phyloP scores from a whole-genome alignment of 306 rosid genomes.

The Quercus parvula region DNA sequence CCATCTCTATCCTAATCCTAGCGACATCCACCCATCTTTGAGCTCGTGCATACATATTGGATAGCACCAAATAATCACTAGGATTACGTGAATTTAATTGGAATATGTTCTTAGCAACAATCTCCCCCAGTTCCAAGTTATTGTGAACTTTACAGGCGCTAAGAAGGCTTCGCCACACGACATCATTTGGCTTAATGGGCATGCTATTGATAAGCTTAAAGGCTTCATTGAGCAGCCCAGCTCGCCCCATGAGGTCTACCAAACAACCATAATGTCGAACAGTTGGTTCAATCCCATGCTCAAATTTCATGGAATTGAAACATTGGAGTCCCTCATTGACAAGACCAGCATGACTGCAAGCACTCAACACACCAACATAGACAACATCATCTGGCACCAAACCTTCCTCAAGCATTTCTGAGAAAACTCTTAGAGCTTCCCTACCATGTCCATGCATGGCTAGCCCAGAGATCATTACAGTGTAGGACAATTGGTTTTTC shows the following conservation, averaged over 20 bases:
- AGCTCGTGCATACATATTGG: conserved; percentile 68
- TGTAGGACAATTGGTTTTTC: conserved; percentile 61
- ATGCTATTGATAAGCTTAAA: conserved; percentile 53
- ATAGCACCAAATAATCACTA: conserved; percentile 63
- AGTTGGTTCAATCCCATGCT: conserved; percentile 62
- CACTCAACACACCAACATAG: conserved; percentile 62
- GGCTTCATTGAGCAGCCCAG: conserved; percentile 69
- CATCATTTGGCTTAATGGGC: conserved; percentile 56
- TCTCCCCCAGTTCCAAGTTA: conserved; percentile 57
- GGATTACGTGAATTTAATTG: conserved; percentile 44
- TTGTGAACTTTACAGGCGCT: conserved; percentile 70
- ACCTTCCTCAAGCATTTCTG: conserved; percentile 64
- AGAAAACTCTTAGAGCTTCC: conserved; percentile 63
- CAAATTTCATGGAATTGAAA: conserved; percentile 55
- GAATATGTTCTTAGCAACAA: conserved; percentile 53
- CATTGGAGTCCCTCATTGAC: conserved; percentile 56
- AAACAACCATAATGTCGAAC: conserved; percentile 75
- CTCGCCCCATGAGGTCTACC: conserved; percentile 79
- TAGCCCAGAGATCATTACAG: conserved; percentile 78
- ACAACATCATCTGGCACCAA: conserved; percentile 59
- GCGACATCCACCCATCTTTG: conserved; percentile 66
- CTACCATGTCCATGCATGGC: conserved; percentile 74
- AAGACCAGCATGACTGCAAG: conserved; percentile 77
- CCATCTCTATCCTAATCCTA: conserved; percentile 58
- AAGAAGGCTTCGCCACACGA: conserved; percentile 80